A percentile compares a stretch with the other conserved stretches of the same genome.
These are phyloP conservation scores for Plantago major DNA, from an alignment of 257 asterid genomes.

Conservation along the genomic window DNA sequence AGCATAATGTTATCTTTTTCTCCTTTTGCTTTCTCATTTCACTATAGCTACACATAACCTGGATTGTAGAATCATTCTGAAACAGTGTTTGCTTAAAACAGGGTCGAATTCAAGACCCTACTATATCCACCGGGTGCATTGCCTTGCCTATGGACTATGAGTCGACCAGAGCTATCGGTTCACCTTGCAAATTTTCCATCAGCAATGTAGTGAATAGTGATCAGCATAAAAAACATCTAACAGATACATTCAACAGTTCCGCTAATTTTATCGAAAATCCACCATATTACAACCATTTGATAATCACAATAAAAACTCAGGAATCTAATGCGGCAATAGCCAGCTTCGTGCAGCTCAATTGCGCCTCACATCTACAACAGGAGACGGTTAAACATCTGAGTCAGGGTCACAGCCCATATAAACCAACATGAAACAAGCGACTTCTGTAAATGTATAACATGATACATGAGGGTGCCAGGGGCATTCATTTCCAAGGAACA, in stretches of 20 bases:
- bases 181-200: background rate
- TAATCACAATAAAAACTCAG: slow-evolving; percentile 14
- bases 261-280: background rate
- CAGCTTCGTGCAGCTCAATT: slow-evolving; percentile 10
- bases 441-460: background rate
- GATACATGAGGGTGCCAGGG: background rate
- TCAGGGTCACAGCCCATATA: slow-evolving; percentile 7
- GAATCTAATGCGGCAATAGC: slow-evolving; percentile 11
- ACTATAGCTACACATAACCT: no score
- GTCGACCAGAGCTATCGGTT: background rate
- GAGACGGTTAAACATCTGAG: slow-evolving; percentile 17
- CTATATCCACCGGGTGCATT: no score
- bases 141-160: no score
- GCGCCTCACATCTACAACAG: slow-evolving; percentile 23
- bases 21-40: no score
- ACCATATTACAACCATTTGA: slow-evolving; percentile 4
- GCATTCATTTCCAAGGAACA: background rate
- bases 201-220: background rate
- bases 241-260: no score
- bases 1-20: no score
- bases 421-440: background rate
- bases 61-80: no score
- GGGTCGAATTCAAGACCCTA: no score
- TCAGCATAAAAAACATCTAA: background rate
- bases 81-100: no score